Evolutionary conservation across 2,329 filamentous ascomycete species (phyloP).

Genomic region (Alternaria brassicae): DNA sequence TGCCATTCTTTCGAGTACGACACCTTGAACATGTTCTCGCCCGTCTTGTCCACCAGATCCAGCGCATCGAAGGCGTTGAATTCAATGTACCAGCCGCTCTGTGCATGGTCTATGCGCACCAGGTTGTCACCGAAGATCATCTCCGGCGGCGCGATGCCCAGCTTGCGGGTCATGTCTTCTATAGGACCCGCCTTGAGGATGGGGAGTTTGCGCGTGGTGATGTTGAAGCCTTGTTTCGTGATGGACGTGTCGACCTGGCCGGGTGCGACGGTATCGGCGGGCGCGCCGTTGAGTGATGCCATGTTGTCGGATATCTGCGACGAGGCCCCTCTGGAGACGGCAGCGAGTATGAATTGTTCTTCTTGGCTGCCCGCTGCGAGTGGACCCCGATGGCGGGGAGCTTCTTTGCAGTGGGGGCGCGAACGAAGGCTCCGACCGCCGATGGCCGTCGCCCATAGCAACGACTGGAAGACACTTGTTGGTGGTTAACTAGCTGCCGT

Average conservation of each 20-base stretch:
- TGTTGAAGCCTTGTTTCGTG: conserved; percentile 65
- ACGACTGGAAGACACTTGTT: conserved; percentile 22
- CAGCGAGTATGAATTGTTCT: not conserved
- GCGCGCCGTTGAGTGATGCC: conserved; percentile 42
- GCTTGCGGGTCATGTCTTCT: conserved; percentile 77
- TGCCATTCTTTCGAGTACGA: conserved; percentile 92
- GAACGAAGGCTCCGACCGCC: conserved; percentile 12
- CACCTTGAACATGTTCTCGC: conserved; percentile 87
- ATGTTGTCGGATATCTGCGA: conserved; percentile 14
- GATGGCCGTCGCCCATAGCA: conserved; percentile 21
- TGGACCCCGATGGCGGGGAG: conserved; percentile 19
- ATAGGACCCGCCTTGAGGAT: conserved; percentile 94
- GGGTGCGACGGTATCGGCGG: conserved; percentile 43
- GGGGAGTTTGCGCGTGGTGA: conserved; percentile 86
- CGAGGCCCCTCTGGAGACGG: not conserved
- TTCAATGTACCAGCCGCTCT: conserved; percentile 76
- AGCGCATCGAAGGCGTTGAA: conserved; percentile 90
- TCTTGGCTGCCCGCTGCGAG: conserved; percentile 4
- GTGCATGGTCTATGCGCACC: conserved; percentile 75
- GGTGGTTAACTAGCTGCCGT: conserved; percentile 16
- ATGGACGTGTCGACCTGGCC: conserved; percentile 46
- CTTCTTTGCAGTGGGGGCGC: conserved; percentile 4
- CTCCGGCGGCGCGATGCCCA: conserved; percentile 90
- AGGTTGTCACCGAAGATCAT: conserved; percentile 99
- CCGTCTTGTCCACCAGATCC: conserved; percentile 93